A percentile compares a stretch with the other conserved stretches of the same genome.
phyloP scores from a whole-genome alignment of 2,329 filamentous ascomycete genomes.

The Helotiales sp. region DNA sequence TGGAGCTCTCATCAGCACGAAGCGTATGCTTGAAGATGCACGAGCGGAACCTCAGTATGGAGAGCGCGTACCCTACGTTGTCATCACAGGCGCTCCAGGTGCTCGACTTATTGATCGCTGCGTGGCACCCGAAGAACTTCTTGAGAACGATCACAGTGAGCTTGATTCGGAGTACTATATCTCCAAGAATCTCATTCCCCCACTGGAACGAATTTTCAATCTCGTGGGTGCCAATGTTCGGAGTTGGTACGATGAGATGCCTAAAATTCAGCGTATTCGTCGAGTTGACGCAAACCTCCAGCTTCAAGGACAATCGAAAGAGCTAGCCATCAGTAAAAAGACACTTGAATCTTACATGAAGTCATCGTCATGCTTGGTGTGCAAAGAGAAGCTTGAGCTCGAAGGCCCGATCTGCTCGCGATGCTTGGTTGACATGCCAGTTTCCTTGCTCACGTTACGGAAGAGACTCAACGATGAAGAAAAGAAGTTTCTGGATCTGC shows the following conservation, averaged over 20 bases:
- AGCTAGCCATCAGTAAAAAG: conserved; percentile 47
- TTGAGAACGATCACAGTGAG: conserved; percentile 73
- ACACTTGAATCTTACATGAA: conserved; percentile 96
- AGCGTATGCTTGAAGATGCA: conserved; percentile 82
- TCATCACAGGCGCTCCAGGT: conserved; percentile 84
- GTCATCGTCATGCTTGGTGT: conserved; percentile 76
- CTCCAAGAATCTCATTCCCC: conserved; percentile 90
- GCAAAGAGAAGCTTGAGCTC: conserved; percentile 49
- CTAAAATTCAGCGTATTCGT: conserved; percentile 77
- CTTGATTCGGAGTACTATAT: conserved; percentile 98
- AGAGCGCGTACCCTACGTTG: conserved; percentile 92
- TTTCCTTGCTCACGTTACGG: conserved; percentile 65
- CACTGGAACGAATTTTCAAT: conserved; percentile 94
- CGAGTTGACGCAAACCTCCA: conserved; percentile 39
- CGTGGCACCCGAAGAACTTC: conserved; percentile 80
- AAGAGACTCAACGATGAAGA: conserved; percentile 63
- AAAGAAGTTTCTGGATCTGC: conserved; percentile 61
- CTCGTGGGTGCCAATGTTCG: conserved; percentile 90
- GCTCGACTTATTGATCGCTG: conserved; percentile 86
- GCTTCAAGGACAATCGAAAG: conserved; percentile 36
- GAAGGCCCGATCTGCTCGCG: conserved; percentile 53
- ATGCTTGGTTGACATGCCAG: conserved; percentile 56
- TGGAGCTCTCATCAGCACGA: conserved; percentile 84
- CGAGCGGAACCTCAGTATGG: conserved; percentile 91
- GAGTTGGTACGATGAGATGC: conserved; percentile 96